Evolutionary conservation across 108 stramenopile species (phyloP).

Genomic region (Epithemia pelagica): DNA sequence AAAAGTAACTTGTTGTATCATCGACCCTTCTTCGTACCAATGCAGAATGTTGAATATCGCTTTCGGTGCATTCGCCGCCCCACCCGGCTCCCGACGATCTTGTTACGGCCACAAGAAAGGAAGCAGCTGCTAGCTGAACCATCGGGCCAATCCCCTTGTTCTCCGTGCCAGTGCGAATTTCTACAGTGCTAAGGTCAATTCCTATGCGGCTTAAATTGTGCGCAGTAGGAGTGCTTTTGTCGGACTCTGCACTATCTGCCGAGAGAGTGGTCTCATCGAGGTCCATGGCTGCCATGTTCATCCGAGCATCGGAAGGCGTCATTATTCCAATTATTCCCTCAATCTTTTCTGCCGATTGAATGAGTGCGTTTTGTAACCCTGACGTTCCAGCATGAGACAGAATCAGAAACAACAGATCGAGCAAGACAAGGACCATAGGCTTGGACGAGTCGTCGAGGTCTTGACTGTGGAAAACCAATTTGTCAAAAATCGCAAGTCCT

Average conservation of each 20-base stretch:
- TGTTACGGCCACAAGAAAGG: background rate
- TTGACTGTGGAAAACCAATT: background rate
- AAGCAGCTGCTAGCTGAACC: background rate
- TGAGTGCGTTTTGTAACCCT: background rate
- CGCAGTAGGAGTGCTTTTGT: slow-evolving; percentile 4
- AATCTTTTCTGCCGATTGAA: background rate
- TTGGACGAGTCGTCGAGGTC: background rate
- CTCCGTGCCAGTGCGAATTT: background rate
- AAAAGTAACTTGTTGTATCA: background rate
- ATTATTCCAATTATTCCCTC: background rate
- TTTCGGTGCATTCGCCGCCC: background rate
- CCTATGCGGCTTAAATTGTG: background rate
- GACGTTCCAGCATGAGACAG: background rate
- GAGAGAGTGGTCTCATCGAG: background rate
- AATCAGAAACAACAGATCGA: background rate
- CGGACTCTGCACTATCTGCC: background rate
- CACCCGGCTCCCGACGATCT: background rate
- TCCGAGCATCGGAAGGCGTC: background rate
- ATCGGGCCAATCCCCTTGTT: background rate
- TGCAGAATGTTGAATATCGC: background rate
- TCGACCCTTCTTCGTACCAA: background rate
- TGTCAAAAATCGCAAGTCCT: background rate
- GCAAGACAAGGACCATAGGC: background rate
- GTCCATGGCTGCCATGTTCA: background rate
- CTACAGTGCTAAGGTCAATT: background rate